Conservation (phyloP, 768 basidiomycete genomes). For the Gelatoporia subvermispora region DNA sequence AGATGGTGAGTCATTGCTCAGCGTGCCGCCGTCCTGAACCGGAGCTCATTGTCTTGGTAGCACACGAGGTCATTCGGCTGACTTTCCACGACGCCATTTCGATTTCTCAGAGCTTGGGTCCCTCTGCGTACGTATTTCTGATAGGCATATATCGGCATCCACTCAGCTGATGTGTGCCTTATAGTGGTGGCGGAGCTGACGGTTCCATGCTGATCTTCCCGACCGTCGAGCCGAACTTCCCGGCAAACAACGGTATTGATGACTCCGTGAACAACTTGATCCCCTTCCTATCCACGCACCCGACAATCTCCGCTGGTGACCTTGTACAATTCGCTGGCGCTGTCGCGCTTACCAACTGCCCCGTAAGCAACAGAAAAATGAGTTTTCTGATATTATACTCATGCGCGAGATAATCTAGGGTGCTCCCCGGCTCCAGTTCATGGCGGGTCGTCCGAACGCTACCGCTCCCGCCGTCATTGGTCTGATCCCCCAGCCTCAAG, state of each 20-base stretch:
- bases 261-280: conserved; percentile 13
- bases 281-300: conserved; percentile 10
- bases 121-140: conserved; percentile 3
- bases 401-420: neutral
- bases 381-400: neutral
- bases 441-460: conserved; percentile 10
- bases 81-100: conserved; percentile 23
- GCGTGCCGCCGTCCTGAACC: conserved; percentile 14
- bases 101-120: conserved; percentile 2
- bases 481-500: conserved; percentile 6
- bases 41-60: conserved; percentile 15
- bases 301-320: conserved; percentile 11
- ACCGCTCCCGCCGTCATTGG: conserved; percentile 6
- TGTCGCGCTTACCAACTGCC: conserved; percentile 13
- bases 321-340: conserved; percentile 15
- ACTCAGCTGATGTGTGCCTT: neutral
- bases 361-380: neutral
- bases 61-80: conserved; percentile 20
- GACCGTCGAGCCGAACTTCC: conserved; percentile 13
- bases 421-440: conserved; percentile 7
- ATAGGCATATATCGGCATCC: neutral
- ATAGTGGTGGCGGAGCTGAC: conserved; percentile 16
- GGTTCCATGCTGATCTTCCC: conserved; percentile 14
- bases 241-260: conserved; percentile 16
- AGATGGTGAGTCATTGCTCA: too few species aligned